Conservation (phyloP, 352 stramenopile genomes). For the Globisporangium sylvaticum region DNA sequence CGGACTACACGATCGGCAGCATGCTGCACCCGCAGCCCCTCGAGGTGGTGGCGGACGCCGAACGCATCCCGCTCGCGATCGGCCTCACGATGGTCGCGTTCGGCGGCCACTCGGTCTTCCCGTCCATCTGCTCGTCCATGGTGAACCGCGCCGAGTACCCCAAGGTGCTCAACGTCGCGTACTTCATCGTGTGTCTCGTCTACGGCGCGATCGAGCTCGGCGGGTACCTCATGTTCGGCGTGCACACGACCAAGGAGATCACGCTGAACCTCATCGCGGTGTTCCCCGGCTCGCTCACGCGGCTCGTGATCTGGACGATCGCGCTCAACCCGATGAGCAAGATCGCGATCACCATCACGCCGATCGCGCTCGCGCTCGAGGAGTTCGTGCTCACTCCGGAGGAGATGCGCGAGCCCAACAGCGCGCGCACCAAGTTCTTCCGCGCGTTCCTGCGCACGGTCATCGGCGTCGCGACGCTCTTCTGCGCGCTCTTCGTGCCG, state of each 20-base stretch:
- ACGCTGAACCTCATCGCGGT: constrained; percentile 77
- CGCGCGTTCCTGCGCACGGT: constrained; percentile 60
- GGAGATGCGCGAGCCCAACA: constrained; percentile 29
- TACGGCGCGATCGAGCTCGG: constrained; percentile 73
- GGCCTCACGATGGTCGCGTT: constrained; percentile 87
- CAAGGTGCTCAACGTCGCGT: constrained; percentile 64
- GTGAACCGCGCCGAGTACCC: constrained; percentile 56
- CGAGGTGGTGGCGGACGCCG: constrained; percentile 55
- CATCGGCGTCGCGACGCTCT: constrained; percentile 48
- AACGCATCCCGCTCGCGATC: constrained; percentile 75
- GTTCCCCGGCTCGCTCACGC: constrained; percentile 55
- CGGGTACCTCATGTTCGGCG: constrained; percentile 84
- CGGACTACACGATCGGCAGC: constrained; percentile 45
- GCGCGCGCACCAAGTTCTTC: constrained; percentile 37
- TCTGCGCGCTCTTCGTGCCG: constrained; percentile 70
- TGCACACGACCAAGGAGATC: constrained; percentile 80
- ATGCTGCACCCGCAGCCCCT: constrained; percentile 56
- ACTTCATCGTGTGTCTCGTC: constrained; percentile 63
- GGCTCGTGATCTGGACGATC: constrained; percentile 77
- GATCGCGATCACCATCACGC: constrained; percentile 82
- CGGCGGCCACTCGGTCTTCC: constrained; percentile 84
- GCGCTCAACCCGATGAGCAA: constrained; percentile 88
- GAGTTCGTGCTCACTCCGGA: constrained; percentile 58
- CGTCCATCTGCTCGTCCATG: constrained; percentile 88
- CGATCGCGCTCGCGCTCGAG: constrained; percentile 69